Evolutionary conservation across 2,329 filamentous ascomycete species (phyloP), one percentile per base, ranked within the genome.

Genomic region (Myriosclerotinia duriaeana): DNA sequence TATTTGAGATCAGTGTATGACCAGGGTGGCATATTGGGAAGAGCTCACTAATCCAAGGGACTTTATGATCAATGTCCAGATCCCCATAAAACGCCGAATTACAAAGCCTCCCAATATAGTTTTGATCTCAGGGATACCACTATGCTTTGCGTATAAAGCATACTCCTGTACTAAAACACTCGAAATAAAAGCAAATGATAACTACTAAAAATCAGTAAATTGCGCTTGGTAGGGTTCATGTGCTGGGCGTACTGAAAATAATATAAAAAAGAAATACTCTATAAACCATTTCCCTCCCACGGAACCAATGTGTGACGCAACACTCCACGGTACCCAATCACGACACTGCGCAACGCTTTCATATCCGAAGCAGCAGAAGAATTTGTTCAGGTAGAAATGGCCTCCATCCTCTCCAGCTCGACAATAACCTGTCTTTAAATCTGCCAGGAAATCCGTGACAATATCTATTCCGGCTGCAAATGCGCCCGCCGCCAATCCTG

Each of bases 101-200:
- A 99, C 89, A 77, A 97, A 97, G 7, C 94, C 94, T 52, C 94
- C 94, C 64, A 99, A 81, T 11, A 99, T 87, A 3, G 93, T 97
- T 82, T 99, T 99, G 79, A 99, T 96, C 81, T 99, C 94, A 7
- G 94, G 93, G 72, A 99, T 97, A 79, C 94, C 94, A 76, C 92
- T 97, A 75, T 98, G 94, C 76, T 91, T 94, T 58, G 94, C 94
- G 78, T 97, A 92, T 6, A 90, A 83, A 34, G 92, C 92, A 78
- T 93, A 98, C 72, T 89, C 87, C 73, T 89, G 87, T 17, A 98
- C 93, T 64, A 98, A 80, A 64, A 93, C 76, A 64, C 90, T 91
- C 12, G 95, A 92, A 67, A 84, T 86, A 48, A 87, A 82, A 36
- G 94, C 93, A 75, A 96, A 94, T 9, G 90, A 73, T 12, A 94